These are phyloP conservation scores for Arachnomyces sp. DNA, from an alignment of 2,329 filamentous ascomycete genomes.

Conservation along the genomic window DNA sequence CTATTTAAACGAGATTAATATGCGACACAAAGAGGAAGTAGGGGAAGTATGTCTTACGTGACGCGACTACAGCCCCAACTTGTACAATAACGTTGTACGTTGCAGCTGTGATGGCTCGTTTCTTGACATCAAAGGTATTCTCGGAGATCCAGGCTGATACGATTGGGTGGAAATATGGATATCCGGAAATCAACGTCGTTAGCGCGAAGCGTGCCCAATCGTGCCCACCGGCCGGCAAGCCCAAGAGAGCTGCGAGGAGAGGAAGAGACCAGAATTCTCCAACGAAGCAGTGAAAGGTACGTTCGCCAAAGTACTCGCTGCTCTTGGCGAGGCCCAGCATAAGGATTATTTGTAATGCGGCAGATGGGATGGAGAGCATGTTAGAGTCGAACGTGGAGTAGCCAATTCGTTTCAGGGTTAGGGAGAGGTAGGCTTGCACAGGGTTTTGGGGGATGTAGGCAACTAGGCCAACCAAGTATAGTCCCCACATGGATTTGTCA, in stretches of 20 bases:
- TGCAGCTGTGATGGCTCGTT: constrained; percentile 21
- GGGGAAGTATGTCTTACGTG: constrained; percentile 23
- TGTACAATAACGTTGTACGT: constrained; percentile 31
- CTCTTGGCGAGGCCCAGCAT: constrained; percentile 19
- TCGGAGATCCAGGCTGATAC: constrained; percentile 22
- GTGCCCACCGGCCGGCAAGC: constrained; percentile 32
- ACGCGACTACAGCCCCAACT: constrained; percentile 21
- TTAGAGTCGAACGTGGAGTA: constrained; percentile 51
- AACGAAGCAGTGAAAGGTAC: constrained; percentile 43
- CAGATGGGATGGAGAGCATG: constrained; percentile 47
- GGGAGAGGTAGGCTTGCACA: constrained; percentile 23
- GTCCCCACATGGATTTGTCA: constrained; percentile 43
- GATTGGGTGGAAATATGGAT: constrained; percentile 49
- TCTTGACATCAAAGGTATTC: constrained; percentile 23
- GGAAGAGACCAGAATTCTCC: constrained; percentile 48
- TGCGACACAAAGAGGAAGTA: constrained; percentile 17
- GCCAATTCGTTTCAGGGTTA: constrained; percentile 39
- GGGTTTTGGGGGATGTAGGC: constrained; percentile 34
- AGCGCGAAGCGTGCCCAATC: constrained; percentile 45
- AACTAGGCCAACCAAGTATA: constrained; percentile 42
- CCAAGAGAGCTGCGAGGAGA: constrained; percentile 43
- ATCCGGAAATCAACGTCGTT: constrained; percentile 43
- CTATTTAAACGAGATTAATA: constrained; percentile 3
- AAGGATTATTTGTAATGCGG: neutral
- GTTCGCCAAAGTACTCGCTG: constrained; percentile 35